phyloP scores from a whole-genome alignment of 495 filamentous ascomycete genomes.

The Pseudotulostoma volvatum region DNA sequence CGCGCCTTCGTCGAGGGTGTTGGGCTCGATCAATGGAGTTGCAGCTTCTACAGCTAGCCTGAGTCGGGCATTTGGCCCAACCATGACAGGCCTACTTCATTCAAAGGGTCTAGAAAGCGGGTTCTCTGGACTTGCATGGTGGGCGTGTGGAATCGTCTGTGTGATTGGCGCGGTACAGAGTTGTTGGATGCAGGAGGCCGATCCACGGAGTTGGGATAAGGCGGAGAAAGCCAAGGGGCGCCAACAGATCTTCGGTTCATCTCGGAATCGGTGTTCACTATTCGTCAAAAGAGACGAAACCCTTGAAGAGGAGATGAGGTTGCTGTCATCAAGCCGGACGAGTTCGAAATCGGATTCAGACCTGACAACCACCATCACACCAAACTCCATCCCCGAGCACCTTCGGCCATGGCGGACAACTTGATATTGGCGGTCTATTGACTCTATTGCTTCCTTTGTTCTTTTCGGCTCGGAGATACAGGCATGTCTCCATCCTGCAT shows the following conservation, averaged over 20 bases:
- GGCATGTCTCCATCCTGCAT: no score
- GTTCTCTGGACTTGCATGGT: constrained; percentile 81
- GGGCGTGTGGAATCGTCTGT: constrained; percentile 65
- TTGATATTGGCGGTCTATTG: no score
- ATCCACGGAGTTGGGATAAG: constrained; percentile 15
- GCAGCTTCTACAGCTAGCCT: constrained; percentile 81
- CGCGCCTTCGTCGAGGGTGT: constrained; percentile 58
- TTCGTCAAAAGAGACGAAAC: no score
- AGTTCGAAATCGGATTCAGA: no score
- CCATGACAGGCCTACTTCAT: constrained; percentile 72
- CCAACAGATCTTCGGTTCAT: constrained; percentile 1
- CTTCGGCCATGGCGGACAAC: no score
- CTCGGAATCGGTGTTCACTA: constrained; percentile 9
- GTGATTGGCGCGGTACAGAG: constrained; percentile 48
- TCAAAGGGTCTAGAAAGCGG: constrained; percentile 60
- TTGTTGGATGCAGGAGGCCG: constrained; percentile 34
- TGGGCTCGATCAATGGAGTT: constrained; percentile 86
- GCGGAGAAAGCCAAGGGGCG: constrained; percentile 14
- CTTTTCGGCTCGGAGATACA: no score
- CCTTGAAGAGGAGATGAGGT: background rate
- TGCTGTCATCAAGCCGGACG: no score
- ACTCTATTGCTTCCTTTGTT: no score
- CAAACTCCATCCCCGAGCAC: no score
- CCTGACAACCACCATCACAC: no score
- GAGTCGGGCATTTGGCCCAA: constrained; percentile 73